These are phyloP conservation scores for Pisolithus microcarpus DNA, from an alignment of 768 basidiomycete species.

Conservation along the genomic window DNA sequence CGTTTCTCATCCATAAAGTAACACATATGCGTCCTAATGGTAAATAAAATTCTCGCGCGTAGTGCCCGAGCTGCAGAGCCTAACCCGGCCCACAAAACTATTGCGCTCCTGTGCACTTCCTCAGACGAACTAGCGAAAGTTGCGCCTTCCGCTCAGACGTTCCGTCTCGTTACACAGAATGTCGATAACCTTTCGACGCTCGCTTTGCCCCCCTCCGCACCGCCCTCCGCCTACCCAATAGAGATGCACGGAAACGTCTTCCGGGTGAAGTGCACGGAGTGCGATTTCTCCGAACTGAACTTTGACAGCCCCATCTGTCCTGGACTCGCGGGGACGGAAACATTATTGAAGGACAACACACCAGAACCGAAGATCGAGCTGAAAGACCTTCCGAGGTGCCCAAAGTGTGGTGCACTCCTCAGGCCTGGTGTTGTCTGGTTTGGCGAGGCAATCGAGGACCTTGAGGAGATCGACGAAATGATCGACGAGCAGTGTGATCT, in stretches of 20 bases:
- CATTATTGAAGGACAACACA: no score
- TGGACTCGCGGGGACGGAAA: no score
- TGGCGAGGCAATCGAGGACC: no score
- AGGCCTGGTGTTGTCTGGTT: no score
- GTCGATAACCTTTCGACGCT: conserved; percentile 46
- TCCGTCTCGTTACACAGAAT: conserved; percentile 54
- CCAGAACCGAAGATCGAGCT: no score
- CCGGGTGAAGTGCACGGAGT: no score
- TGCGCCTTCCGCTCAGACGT: conserved; percentile 36
- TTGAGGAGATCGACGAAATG: no score
- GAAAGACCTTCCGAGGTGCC: no score
- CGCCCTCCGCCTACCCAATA: conserved; percentile 12
- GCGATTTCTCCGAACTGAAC: no score
- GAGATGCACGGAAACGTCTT: conserved; percentile 52
- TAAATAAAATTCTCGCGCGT: neutral
- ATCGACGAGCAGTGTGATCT: no score
- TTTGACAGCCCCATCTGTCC: no score
- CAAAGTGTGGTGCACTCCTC: no score
- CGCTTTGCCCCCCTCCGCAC: conserved; percentile 22
- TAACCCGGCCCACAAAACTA: neutral
- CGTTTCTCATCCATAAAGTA: neutral
- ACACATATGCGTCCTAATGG: neutral
- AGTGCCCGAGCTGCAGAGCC: neutral
- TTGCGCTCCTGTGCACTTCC: conserved; percentile 4
- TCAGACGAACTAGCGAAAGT: neutral